phyloP scores from a whole-genome alignment of 1,284 basidiomycete genomes.

The Bondarzewia mesenterica region DNA sequence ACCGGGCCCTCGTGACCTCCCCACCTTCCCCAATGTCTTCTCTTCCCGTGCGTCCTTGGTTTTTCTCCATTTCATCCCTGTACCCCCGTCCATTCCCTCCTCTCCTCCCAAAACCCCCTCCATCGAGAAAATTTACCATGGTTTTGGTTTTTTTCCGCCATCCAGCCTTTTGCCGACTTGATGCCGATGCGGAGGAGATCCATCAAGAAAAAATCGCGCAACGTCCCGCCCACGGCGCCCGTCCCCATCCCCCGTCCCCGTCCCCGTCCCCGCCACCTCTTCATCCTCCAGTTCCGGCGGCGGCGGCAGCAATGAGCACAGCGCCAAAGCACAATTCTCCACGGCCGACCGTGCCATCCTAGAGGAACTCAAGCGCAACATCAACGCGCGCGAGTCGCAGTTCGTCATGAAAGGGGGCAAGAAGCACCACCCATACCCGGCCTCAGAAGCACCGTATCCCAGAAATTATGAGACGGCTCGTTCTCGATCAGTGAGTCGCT shows the following conservation, averaged over 20 bases:
- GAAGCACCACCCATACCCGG: conserved; percentile 45
- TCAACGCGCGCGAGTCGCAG: conserved; percentile 42
- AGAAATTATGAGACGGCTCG: conserved; percentile 50
- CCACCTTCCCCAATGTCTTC: conserved; percentile 4
- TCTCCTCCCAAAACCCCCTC: not conserved
- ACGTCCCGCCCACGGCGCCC: too few relatives aligned
- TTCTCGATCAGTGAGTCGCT: conserved; percentile 51
- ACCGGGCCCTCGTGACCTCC: conserved; percentile 5
- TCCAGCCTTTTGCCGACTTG: not conserved
- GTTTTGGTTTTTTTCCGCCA: not conserved
- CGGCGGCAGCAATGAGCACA: not conserved
- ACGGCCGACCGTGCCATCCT: conserved; percentile 53
- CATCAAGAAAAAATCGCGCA: not conserved
- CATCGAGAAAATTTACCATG: not conserved
- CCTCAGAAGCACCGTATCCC: conserved; percentile 54
- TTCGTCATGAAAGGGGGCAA: conserved; percentile 45
- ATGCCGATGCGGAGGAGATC: not conserved
- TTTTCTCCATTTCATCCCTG: not conserved
- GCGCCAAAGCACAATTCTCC: conserved; percentile 28
- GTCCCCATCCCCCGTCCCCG: not conserved
- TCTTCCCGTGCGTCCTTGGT: conserved; percentile 7
- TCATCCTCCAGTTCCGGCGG: not conserved
- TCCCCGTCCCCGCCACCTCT: not conserved
- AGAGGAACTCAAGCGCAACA: conserved; percentile 41
- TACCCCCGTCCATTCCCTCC: not conserved